Base-by-base conservation (phyloP, 371 early-diverging fungal genomes). In the Apophysomyces trapeziformis region DNA sequence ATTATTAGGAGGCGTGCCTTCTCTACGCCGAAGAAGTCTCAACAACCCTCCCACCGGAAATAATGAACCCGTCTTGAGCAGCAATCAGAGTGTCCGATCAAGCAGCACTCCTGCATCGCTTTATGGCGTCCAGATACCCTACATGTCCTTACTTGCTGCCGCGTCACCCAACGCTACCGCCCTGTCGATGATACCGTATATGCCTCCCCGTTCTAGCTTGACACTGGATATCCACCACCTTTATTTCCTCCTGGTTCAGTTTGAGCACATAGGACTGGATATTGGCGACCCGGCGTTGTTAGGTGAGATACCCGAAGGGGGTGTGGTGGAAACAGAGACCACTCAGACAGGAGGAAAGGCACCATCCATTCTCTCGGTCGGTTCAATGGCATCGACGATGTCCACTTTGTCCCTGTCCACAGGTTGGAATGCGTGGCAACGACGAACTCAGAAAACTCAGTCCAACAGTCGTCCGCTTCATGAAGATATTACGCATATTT, bases 381-480 rank as follows among this genome's bases (percentile, higher is more conserved):
- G 76, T 7, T 87, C 89, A 0, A 80, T 85, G 1, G 84, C 87
- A 18, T 82, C 82, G 1, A 73, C 75, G 44, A 79, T 86, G 65
- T 89, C 89, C 2, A 86, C 86, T 0, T 60, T 89, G 14, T 87
- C 89, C 0, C 63, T 89, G 1, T 77, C 84, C n/a, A 82, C 86
- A 1, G 86, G 87, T 6, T 89, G 89, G 89, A 83, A 84, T 46
- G 77, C 84, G 38, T 89, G 89, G 89, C 77, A 75, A n/a, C 65
- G 68, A n/a, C 63, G 68, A 21, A 5, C 58, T 45, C 58, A 57
- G 50, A 37, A 66, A 69, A 16, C 65, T 67, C 58, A 68, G 60
- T 3, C 41, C 70, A 46, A 77, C 78, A 5, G 68, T 9, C 45
- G 35, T 47, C 26, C 54, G 5, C 65, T 86, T 18, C 75, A 85